These are phyloP conservation scores for Tuber calosporum DNA, from an alignment of 495 filamentous ascomycete species.

Conservation along the genomic window DNA sequence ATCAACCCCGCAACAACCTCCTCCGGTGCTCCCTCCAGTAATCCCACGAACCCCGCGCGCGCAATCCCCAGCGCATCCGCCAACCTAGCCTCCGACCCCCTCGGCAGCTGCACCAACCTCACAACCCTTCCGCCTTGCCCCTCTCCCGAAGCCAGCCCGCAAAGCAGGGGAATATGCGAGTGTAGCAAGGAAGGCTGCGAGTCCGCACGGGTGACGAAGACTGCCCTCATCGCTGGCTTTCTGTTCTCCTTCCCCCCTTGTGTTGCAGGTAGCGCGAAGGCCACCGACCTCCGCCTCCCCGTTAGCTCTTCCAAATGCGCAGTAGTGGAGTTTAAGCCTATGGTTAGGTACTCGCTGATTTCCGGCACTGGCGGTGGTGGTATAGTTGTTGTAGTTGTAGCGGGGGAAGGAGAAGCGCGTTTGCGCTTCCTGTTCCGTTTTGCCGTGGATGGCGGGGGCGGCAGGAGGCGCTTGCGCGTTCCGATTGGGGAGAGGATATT, in stretches of 20 bases:
- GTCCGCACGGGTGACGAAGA: conserved; percentile 44
- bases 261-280: conserved; percentile 4
- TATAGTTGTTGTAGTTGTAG: conserved; percentile 14
- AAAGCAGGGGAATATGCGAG: conserved; percentile 46
- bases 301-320: conserved; percentile 42
- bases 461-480: not conserved
- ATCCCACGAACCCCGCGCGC: conserved; percentile 46
- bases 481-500: not conserved
- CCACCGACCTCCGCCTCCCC: conserved; percentile 18
- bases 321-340: conserved; percentile 49
- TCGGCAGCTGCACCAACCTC: conserved; percentile 44
- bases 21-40: conserved; percentile 44
- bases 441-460: not conserved
- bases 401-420: conserved; percentile 9
- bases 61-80: conserved; percentile 43
- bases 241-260: conserved; percentile 1
- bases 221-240: conserved; percentile 34
- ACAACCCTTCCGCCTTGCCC: conserved; percentile 27
- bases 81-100: conserved; percentile 42
- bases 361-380: conserved; percentile 20
- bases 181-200: conserved; percentile 41
- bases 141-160: conserved; percentile 38
- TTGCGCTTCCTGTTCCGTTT: conserved; percentile 34
- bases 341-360: conserved; percentile 42
- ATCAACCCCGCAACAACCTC: conserved; percentile 35